A percentile compares a stretch with the other conserved stretches of the same genome.
Evolutionary conservation across 2,329 filamentous ascomycete species (phyloP).

Genomic region (Penicillium sumatraense): DNA sequence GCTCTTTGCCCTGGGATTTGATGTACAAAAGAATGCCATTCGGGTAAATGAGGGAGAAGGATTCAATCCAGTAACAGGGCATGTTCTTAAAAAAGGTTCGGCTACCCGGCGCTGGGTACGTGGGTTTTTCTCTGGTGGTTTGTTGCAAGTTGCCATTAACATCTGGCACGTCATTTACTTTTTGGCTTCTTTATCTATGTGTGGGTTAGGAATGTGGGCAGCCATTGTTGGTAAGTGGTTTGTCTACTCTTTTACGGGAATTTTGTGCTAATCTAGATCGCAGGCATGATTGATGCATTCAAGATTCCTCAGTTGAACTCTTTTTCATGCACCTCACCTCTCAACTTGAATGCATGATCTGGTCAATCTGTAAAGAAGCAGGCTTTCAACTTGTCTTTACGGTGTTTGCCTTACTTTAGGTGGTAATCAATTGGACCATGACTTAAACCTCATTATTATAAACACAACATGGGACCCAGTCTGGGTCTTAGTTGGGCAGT

Average conservation of each 20-base stretch:
- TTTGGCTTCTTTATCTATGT: constrained; percentile 28
- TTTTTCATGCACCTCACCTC: constrained; percentile 36
- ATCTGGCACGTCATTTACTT: constrained; percentile 32
- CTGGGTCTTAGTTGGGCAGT: too few species aligned
- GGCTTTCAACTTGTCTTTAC: too few species aligned
- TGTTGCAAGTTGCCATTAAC: constrained; percentile 27
- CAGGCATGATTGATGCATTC: constrained; percentile 35
- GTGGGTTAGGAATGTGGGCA: constrained; percentile 32
- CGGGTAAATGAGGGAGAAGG: constrained; percentile 29
- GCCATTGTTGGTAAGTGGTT: constrained; percentile 25
- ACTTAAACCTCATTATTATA: too few species aligned
- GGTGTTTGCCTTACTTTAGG: too few species aligned
- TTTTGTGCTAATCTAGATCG: background rate
- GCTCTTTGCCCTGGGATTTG: constrained; percentile 33
- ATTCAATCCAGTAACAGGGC: constrained; percentile 23
- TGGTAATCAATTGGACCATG: too few species aligned
- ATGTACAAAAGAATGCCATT: constrained; percentile 33
- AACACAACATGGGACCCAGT: too few species aligned
- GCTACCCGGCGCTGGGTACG: constrained; percentile 19
- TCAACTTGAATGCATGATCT: constrained; percentile 26
- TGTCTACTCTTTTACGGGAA: background rate
- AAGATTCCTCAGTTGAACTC: constrained; percentile 30
- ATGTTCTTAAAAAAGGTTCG: constrained; percentile 14
- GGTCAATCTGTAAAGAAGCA: background rate
- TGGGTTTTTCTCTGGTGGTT: constrained; percentile 30